Percentiles rank a stretch among this genome's conserved stretches.
Conservation (phyloP, 805 yeast genomes). For the Saccharomycopsis fodiens region DNA sequence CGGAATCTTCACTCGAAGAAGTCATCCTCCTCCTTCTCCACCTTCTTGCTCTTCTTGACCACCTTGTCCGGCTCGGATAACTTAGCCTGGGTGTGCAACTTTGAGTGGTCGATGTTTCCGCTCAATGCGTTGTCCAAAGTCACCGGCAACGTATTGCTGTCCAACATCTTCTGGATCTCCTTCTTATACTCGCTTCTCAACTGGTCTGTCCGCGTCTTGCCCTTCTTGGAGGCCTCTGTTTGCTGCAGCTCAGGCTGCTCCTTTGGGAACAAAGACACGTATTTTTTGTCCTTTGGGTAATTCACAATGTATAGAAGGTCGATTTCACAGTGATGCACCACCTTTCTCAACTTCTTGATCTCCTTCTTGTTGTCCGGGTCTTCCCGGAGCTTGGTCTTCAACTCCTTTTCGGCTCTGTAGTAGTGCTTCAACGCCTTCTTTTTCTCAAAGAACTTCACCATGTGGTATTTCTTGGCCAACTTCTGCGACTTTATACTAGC, state of each 20-base stretch:
- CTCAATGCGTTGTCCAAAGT: conserved; percentile 40
- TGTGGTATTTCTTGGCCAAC: conserved; percentile 71
- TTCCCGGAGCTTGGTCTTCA: conserved; percentile 23
- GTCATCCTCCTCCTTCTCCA: conserved; percentile 26
- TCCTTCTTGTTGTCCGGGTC: conserved; percentile 23
- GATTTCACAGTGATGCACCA: conserved; percentile 47
- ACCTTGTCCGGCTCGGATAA: conserved; percentile 17
- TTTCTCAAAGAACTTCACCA: conserved; percentile 86
- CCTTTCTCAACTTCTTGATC: conserved; percentile 39
- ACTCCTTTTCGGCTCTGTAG: conserved; percentile 36
- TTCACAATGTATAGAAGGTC: conserved; percentile 70
- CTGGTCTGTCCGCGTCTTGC: conserved; percentile 35
- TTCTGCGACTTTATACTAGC: conserved; percentile 38
- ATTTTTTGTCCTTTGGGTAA: conserved; percentile 75
- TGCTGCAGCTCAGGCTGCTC: conserved; percentile 25
- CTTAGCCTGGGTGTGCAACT: conserved; percentile 13
- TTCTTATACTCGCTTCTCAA: conserved; percentile 43
- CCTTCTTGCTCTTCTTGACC: conserved; percentile 17
- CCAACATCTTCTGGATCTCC: conserved; percentile 43
- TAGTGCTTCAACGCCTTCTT: conserved; percentile 75
- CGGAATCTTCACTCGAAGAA: conserved; percentile 26
- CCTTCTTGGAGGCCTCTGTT: conserved; percentile 26
- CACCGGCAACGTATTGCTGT: conserved; percentile 47
- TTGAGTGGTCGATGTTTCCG: conserved; percentile 26
- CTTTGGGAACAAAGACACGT: conserved; percentile 68